phyloP scores from a whole-genome alignment of 2,329 filamentous ascomycete genomes.

The Trichoderma koningiopsis region DNA sequence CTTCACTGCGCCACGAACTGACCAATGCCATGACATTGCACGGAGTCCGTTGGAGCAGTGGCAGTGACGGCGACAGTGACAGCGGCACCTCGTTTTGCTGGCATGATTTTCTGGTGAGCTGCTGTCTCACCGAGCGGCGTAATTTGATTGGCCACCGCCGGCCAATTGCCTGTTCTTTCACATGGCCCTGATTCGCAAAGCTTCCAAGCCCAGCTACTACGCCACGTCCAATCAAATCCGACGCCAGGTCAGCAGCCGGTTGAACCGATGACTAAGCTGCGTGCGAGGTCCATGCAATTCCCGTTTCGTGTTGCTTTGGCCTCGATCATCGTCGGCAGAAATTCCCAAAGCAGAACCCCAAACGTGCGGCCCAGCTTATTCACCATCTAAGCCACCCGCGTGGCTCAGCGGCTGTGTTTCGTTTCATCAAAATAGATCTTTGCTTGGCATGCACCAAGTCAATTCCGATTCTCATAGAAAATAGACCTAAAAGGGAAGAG shows the following conservation, averaged over 20 bases:
- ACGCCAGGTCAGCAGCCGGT: too few species aligned
- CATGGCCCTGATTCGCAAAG: too few species aligned
- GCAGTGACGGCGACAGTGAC: not conserved
- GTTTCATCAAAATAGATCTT: not conserved
- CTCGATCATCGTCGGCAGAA: not conserved
- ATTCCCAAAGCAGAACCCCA: not conserved
- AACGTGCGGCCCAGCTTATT: not conserved
- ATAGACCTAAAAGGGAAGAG: not conserved
- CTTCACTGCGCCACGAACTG: constrained; percentile 12
- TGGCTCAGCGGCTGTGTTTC: constrained; percentile 3
- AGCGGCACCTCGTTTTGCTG: not conserved
- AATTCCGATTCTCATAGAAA: not conserved
- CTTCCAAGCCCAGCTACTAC: too few species aligned
- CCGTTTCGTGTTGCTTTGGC: not conserved
- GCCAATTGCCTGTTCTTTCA: too few species aligned
- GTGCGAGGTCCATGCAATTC: not conserved
- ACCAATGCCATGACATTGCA: not conserved
- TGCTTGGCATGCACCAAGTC: not conserved
- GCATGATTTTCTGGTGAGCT: not conserved
- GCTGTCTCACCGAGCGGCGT: too few species aligned
- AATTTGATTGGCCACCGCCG: too few species aligned
- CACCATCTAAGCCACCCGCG: not conserved
- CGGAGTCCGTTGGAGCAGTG: not conserved
- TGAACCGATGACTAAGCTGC: constrained; percentile 1
- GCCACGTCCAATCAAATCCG: too few species aligned